A percentile compares a stretch with the other conserved stretches of the same genome.
phyloP scores from a whole-genome alignment of 495 filamentous ascomycete species.

The Bryoglossum gracile region DNA sequence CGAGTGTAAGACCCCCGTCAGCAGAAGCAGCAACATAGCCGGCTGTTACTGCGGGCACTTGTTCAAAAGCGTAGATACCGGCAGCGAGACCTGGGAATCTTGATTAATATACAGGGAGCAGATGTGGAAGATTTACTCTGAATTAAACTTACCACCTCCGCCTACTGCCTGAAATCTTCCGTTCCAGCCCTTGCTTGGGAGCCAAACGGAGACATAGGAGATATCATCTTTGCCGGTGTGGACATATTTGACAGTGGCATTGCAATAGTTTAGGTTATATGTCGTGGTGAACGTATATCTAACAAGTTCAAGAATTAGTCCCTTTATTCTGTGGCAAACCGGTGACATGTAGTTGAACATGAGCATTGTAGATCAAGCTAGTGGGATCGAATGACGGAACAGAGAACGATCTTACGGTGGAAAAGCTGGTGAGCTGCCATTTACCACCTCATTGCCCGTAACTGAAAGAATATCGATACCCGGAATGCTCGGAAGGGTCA shows the following conservation, averaged over 20 bases:
- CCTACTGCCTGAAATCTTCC: slow-evolving; percentile 34
- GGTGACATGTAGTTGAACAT: no score
- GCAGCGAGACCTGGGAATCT: slow-evolving; percentile 35
- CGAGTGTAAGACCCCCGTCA: not conserved
- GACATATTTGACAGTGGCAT: slow-evolving; percentile 38
- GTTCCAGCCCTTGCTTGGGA: slow-evolving; percentile 37
- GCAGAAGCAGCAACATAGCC: not conserved
- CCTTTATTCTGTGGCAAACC: no score
- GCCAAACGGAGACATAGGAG: slow-evolving; percentile 29
- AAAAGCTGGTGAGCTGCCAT: no score
- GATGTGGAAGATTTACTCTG: slow-evolving; percentile 14
- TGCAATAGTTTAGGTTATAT: slow-evolving; percentile 34
- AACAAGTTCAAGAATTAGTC: no score
- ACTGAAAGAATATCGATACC: no score
- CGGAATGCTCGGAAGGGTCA: no score
- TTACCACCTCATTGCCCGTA: no score
- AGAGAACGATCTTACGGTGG: no score
- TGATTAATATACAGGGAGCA: slow-evolving; percentile 20
- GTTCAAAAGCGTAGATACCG: slow-evolving; percentile 32
- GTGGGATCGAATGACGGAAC: no score
- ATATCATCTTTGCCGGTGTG: slow-evolving; percentile 34
- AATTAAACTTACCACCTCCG: slow-evolving; percentile 36
- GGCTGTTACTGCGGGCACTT: not conserved
- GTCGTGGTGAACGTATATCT: no score
- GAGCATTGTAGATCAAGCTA: no score